These are phyloP conservation scores for Colletotrichum noveboracense DNA, from an alignment of 2,329 filamentous ascomycete species.

Conservation along the genomic window DNA sequence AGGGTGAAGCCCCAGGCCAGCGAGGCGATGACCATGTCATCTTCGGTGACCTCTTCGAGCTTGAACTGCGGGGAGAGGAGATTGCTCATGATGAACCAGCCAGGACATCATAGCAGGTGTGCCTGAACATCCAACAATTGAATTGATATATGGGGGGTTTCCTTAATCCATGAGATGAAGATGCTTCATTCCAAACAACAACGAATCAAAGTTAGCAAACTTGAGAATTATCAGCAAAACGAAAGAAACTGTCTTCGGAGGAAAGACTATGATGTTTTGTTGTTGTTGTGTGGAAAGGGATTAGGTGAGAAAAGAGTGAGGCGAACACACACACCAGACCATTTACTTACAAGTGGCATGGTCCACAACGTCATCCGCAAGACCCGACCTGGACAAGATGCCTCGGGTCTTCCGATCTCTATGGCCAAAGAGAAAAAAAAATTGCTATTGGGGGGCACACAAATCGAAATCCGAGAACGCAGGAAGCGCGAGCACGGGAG, in stretches of 20 bases:
- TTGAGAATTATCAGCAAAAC: not conserved
- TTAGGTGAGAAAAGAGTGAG: not conserved
- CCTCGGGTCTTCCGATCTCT: not conserved
- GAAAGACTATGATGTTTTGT: not conserved
- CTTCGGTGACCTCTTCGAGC: conserved; percentile 23
- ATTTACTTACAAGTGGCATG: not conserved
- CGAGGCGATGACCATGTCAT: conserved; percentile 33
- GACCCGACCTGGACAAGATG: not conserved
- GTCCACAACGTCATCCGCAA: conserved; percentile 1
- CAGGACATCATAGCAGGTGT: conserved; percentile 8
- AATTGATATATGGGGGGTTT: not conserved
- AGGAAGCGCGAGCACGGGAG: not conserved
- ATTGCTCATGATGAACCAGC: conserved; percentile 12
- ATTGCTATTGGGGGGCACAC: not conserved
- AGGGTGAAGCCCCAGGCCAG: conserved; percentile 43
- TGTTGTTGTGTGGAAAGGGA: not conserved
- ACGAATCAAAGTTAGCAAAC: not conserved
- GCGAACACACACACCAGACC: not conserved
- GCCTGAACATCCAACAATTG: not conserved
- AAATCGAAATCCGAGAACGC: not conserved
- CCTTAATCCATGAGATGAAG: not conserved
- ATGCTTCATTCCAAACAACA: not conserved
- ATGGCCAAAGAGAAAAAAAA: not conserved
- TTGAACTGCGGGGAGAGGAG: conserved; percentile 24
- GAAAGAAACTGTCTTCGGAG: not conserved